Base-by-base conservation (phyloP, 306 rosid genomes). In the Aeschynomene evenia region DNA sequence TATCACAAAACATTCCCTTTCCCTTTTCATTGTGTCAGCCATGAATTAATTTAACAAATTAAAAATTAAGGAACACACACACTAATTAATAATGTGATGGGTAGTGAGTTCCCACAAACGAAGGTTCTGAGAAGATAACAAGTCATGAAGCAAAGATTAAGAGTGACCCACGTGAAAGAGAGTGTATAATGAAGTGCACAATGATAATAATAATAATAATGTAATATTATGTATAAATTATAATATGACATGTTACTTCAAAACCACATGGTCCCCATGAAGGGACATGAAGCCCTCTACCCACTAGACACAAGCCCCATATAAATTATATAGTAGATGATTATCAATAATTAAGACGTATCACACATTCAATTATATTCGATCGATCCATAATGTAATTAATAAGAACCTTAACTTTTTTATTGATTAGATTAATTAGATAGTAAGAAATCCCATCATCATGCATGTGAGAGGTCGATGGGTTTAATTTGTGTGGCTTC, bases 301-400 rank as follows among this genome's bases (percentile, higher is more conserved):
- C 63, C 77, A 63, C 73, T 34, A 24, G 55, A 33, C 73, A 33
- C 73, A 77, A 63, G 54, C 66, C 65, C 66, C 66, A 70, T 71
- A 72, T 23, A 43, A 48, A 31, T 70, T 45, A 45, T 34, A 34
- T 26, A 58, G n/a, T n/a, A n/a, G n/a, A n/a, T n/a, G n/a, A n/a
- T n/a, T n/a, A n/a, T n/a, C n/a, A n/a, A n/a, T n/a, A n/a, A n/a
- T n/a, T n/a, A n/a, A n/a, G n/a, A n/a, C n/a, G n/a, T n/a, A n/a
- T n/a, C 51, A n/a, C 51, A 14, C 51, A 45, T 45, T 45, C n/a
- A n/a, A n/a, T n/a, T n/a, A n/a, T n/a, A n/a, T n/a, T n/a, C n/a
- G n/a, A n/a, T n/a, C 9, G 19, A 45, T 45, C 51, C 51, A 5
- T 8, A 45, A n/a, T 45, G 51, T n/a, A 45, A 39, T 12, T 4